Evolutionary conservation across 2,329 filamentous ascomycete species (phyloP), one percentile per base, ranked within the genome.

Genomic region (Fusarium sp.): DNA sequence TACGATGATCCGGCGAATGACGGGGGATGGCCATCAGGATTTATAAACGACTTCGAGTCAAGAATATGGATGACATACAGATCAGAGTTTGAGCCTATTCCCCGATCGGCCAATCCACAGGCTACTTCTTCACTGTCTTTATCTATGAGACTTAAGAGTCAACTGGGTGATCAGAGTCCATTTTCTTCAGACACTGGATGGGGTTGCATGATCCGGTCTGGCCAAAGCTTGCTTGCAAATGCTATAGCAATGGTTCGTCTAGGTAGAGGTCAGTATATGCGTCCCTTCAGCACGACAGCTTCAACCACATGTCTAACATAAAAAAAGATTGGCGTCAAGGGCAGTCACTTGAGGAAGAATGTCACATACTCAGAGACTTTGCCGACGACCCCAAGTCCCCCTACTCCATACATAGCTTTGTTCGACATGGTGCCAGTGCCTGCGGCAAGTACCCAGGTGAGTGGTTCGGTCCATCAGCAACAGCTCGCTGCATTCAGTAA

Each of bases 391-490:
- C 92, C 4, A 86, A 85, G 68, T 94, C 96, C 5, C 93, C 94
- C 1, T 98, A 97, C 76, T 98, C 95, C 2, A 93, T 99, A 71
- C 96, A 99, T 74, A 92, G 90, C 64, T 99, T 99, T 74, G 96
- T 99, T 34, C 85, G 90, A 52, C 91, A 97, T 72, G 96, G 96
- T 19, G 94, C 94, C 23, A 84, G 86, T 34, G 90, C 91, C 4
- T 99, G 96, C 78, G 94, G 93, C 6, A 98, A 97, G 79, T 92
- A 96, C 74, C 96, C 96, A 0, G 96, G 96, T 36, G 93, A 98
- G 79, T 99, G 96, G 96, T 99, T 99, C 79, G 96, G 96, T 0
- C 96, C 96, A n/a, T 97, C 94, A 19, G 96, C 96, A 8, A 96
- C 96, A 11, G 94, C 96, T 45, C 89, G 91, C 56, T 98, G 96